phyloP scores from a whole-genome alignment of 2,329 filamentous ascomycete genomes.

The Metarhizium rileyi region DNA sequence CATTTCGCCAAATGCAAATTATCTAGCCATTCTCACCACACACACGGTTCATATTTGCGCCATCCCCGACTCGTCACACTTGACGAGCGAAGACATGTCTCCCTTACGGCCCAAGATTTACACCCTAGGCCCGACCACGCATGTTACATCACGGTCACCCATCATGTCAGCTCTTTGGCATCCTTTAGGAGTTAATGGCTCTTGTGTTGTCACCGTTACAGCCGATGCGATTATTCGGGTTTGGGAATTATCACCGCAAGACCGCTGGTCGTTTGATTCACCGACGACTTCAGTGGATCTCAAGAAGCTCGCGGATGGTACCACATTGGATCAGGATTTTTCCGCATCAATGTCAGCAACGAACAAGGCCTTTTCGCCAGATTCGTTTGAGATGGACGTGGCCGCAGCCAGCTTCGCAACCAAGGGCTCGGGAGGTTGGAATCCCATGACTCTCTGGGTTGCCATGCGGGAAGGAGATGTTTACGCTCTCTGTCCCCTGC shows the following conservation, averaged over 20 bases:
- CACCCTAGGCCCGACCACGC: constrained; percentile 84
- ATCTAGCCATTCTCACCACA: constrained; percentile 74
- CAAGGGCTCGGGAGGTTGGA: constrained; percentile 70
- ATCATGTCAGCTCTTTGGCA: constrained; percentile 85
- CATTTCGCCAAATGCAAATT: constrained; percentile 73
- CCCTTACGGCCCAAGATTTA: constrained; percentile 76
- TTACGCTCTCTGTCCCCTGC: constrained; percentile 83
- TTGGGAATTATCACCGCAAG: constrained; percentile 79
- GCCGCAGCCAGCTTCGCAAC: constrained; percentile 73
- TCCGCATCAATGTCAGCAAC: constrained; percentile 63
- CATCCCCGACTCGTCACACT: constrained; percentile 71
- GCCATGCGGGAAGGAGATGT: constrained; percentile 92
- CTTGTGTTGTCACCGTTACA: constrained; percentile 79
- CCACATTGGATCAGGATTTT: constrained; percentile 73
- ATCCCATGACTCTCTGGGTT: constrained; percentile 91
- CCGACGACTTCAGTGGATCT: constrained; percentile 79
- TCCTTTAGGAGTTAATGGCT: constrained; percentile 73
- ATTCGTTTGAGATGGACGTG: constrained; percentile 88
- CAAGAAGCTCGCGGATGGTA: constrained; percentile 79
- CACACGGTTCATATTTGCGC: constrained; percentile 83
- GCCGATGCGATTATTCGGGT: constrained; percentile 78
- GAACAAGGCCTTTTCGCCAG: constrained; percentile 77
- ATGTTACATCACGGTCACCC: constrained; percentile 76
- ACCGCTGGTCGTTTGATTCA: constrained; percentile 79
- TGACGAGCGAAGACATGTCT: constrained; percentile 56